Percentiles rank a stretch among this genome's conserved stretches.
Evolutionary conservation across 1,284 basidiomycete genomes (phyloP).

Genomic region (Neonothopanus nambi): DNA sequence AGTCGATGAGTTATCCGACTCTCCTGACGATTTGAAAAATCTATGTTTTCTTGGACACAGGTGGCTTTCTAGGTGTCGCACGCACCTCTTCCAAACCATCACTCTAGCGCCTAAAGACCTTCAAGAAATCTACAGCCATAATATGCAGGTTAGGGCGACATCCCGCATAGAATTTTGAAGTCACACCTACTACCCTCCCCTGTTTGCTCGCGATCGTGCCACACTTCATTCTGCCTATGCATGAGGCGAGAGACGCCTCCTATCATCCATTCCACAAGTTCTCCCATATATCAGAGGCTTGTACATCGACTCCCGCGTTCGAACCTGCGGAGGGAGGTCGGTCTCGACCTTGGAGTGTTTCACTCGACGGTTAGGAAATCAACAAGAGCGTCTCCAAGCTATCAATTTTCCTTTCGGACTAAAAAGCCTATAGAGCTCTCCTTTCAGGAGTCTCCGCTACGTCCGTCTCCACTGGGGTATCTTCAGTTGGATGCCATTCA

Average conservation of each 20-base stretch:
- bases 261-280: background rate
- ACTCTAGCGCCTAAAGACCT: background rate
- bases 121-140: background rate
- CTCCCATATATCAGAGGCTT: background rate
- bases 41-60: background rate
- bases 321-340: background rate
- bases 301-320: background rate
- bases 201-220: background rate
- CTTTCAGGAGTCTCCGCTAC: background rate
- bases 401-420: slow-evolving; percentile 5
- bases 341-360: background rate
- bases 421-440: background rate
- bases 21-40: background rate
- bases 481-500: slow-evolving; percentile 1
- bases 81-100: slow-evolving; percentile 1
- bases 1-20: background rate
- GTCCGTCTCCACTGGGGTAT: slow-evolving; percentile 6
- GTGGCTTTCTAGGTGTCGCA: slow-evolving; percentile 1
- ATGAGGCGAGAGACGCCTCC: background rate
- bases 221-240: background rate
- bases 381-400: background rate
- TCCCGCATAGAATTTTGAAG: background rate
- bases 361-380: slow-evolving; percentile 1
- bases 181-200: background rate
- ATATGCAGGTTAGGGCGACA: background rate